These are phyloP conservation scores for Trichomonas tenax DNA, from an alignment of 208 protist genomes.

Conservation along the genomic window DNA sequence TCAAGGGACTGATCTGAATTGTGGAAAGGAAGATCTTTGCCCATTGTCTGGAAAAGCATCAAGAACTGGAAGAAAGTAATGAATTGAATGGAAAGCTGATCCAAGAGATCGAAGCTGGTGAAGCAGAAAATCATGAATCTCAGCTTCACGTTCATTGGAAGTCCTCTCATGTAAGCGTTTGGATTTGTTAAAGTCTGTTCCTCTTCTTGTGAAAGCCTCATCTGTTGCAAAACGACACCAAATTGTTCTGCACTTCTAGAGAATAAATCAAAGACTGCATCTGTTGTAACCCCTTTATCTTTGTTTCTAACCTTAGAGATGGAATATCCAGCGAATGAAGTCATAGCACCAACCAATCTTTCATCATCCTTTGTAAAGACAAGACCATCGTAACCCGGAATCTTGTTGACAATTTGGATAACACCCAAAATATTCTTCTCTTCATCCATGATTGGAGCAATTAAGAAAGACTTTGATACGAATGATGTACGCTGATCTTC, in stretches of 20 bases:
- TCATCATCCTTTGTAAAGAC: constrained; percentile 14
- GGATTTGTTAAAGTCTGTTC: background rate
- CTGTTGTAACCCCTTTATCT: background rate
- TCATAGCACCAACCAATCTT: background rate
- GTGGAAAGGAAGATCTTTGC: background rate
- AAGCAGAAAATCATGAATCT: background rate
- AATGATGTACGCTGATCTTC: background rate
- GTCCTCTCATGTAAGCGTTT: background rate
- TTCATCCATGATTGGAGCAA: background rate
- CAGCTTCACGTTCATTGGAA: background rate
- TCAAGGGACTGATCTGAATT: background rate
- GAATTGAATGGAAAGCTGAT: background rate
- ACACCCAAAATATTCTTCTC: background rate
- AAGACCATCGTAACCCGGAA: constrained; percentile 1
- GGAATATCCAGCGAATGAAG: background rate
- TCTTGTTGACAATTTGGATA: background rate
- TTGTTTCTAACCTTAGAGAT: background rate
- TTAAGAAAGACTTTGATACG: background rate
- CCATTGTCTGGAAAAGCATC: background rate
- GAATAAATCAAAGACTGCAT: background rate
- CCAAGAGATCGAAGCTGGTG: background rate
- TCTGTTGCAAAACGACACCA: background rate
- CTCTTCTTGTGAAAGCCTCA: background rate
- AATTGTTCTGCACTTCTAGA: background rate
- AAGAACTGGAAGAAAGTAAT: background rate